A percentile compares a stretch with the other conserved stretches of the same genome.
phyloP scores from a whole-genome alignment of 768 basidiomycete species.

The Termitomyces sp. region DNA sequence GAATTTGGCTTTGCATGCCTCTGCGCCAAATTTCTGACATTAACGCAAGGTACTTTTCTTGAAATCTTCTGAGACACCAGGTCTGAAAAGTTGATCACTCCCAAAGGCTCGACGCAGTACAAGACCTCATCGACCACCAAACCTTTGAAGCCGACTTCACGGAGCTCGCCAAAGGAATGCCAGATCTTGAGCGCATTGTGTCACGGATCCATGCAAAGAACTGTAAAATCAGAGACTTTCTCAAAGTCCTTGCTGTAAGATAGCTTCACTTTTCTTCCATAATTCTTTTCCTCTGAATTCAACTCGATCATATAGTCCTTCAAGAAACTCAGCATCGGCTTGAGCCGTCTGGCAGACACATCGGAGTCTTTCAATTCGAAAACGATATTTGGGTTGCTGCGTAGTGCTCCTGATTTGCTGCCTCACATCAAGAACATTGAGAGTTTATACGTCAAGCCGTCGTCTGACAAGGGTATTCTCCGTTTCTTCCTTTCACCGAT shows the following conservation, averaged over 20 bases:
- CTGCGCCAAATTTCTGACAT: conserved; percentile 79
- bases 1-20: conserved; percentile 95
- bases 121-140: conserved; percentile 82
- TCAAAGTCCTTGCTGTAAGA: conserved; percentile 73
- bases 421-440: conserved; percentile 72
- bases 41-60: conserved; percentile 68
- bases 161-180: conserved; percentile 73
- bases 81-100: background rate
- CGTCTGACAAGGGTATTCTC: conserved; percentile 55
- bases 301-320: conserved; percentile 53
- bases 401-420: conserved; percentile 77
- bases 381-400: conserved; percentile 70
- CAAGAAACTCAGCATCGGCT: conserved; percentile 63
- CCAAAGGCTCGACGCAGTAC: conserved; percentile 87
- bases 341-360: conserved; percentile 58
- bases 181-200: conserved; percentile 91
- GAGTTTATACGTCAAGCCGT: conserved; percentile 58
- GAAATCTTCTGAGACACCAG: background rate
- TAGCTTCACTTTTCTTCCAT: background rate
- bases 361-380: conserved; percentile 76
- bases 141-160: conserved; percentile 76
- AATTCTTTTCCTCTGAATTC: background rate
- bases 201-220: conserved; percentile 94
- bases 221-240: conserved; percentile 84
- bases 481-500: background rate